phyloP scores from a whole-genome alignment of 2,329 filamentous ascomycete species.

The Scorias spongiosa region DNA sequence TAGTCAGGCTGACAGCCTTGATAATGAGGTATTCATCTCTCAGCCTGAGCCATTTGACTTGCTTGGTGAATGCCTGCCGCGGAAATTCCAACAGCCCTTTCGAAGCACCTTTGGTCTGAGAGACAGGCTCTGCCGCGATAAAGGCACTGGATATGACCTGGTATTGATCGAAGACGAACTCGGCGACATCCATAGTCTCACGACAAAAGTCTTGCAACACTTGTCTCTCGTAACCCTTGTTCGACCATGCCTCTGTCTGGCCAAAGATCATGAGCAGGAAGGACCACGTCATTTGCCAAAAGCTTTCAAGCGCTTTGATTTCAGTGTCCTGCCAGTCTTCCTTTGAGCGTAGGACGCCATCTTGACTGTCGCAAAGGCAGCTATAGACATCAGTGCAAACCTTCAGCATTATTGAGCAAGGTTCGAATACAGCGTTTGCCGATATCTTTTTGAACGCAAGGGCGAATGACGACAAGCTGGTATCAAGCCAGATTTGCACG shows the following conservation, averaged over 20 bases:
- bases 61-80: slow-evolving; percentile 46
- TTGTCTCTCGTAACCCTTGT: slow-evolving; percentile 51
- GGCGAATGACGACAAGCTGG: slow-evolving; percentile 26
- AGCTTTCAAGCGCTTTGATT: slow-evolving; percentile 50
- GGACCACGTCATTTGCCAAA: slow-evolving; percentile 79
- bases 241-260: slow-evolving; percentile 71
- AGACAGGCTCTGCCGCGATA: slow-evolving; percentile 23
- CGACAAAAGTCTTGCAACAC: slow-evolving; percentile 86
- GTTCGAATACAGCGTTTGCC: slow-evolving; percentile 40
- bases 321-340: slow-evolving; percentile 39
- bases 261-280: slow-evolving; percentile 67
- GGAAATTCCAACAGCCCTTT: slow-evolving; percentile 49
- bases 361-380: slow-evolving; percentile 47
- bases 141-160: slow-evolving; percentile 64
- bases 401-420: slow-evolving; percentile 45
- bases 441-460: neutral
- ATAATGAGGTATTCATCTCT: slow-evolving; percentile 75
- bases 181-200: slow-evolving; percentile 87
- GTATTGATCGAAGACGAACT: slow-evolving; percentile 71
- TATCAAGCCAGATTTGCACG: slow-evolving; percentile 40
- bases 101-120: slow-evolving; percentile 21
- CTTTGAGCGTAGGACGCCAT: slow-evolving; percentile 44
- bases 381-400: slow-evolving; percentile 47
- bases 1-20: slow-evolving; percentile 67
- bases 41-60: slow-evolving; percentile 79